Conservation (phyloP, 345 rosid genomes). For the Brassica incana region DNA sequence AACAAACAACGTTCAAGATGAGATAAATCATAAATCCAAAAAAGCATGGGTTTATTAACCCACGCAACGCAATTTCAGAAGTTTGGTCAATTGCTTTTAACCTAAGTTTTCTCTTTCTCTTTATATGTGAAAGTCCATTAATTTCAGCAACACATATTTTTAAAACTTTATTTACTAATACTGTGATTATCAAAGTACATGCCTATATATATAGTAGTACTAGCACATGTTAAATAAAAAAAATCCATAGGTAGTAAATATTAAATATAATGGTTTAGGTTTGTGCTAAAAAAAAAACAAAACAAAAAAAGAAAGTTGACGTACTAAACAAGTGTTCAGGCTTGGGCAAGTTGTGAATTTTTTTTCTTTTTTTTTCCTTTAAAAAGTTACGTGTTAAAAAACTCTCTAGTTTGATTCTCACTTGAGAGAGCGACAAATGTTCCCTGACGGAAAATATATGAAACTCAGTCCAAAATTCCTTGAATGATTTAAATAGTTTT, state of each 20-base stretch:
- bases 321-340: background rate
- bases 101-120: conserved; percentile 46
- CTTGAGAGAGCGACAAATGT: background rate
- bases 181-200: background rate
- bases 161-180: background rate
- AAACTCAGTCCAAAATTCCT: background rate
- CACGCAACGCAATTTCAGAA: conserved; percentile 31
- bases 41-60: conserved; percentile 24
- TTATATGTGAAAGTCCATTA: conserved; percentile 44
- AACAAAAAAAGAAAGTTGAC: background rate
- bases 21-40: conserved; percentile 9
- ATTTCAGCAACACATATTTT: conserved; percentile 7
- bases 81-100: conserved; percentile 48
- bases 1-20: background rate
- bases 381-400: background rate
- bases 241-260: background rate
- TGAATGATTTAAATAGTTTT: background rate
- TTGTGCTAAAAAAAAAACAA: background rate
- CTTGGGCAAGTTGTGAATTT: background rate
- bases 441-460: background rate
- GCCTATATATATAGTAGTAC: background rate
- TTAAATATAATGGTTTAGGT: background rate
- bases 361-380: background rate
- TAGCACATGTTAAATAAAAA: background rate
- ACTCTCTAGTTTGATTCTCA: background rate